These are phyloP conservation scores for Clarireedia hainanense DNA, from an alignment of 2,329 filamentous ascomycete genomes.

Conservation along the genomic window DNA sequence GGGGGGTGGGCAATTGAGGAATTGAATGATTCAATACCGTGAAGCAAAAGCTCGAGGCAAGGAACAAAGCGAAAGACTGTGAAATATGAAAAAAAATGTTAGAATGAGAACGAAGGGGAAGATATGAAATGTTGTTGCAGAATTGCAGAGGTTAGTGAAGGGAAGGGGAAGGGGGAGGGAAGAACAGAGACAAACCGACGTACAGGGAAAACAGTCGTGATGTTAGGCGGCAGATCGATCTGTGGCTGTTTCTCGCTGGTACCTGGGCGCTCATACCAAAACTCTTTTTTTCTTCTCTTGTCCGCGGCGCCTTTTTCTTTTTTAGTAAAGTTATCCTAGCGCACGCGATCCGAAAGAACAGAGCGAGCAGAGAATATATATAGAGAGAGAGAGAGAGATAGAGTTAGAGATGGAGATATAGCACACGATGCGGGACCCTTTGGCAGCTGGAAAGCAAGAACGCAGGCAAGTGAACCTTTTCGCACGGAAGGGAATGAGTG, in stretches of 20 bases:
- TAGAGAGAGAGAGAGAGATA: not conserved
- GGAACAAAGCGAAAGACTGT: slow-evolving; percentile 20
- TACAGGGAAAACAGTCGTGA: not conserved
- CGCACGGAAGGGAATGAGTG: not conserved
- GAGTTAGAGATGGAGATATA: not conserved
- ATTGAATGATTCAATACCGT: slow-evolving; percentile 7
- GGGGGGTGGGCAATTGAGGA: slow-evolving; percentile 12
- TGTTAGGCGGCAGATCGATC: slow-evolving; percentile 6
- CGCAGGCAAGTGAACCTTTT: not conserved
- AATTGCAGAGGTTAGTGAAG: not conserved
- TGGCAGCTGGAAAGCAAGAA: too few species aligned
- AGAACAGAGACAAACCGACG: not conserved
- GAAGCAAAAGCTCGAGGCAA: slow-evolving; percentile 12
- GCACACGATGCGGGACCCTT: slow-evolving; percentile 1
- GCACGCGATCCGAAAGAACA: not conserved
- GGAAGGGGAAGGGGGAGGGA: slow-evolving; percentile 1
- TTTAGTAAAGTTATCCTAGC: not conserved
- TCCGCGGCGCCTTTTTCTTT: not conserved
- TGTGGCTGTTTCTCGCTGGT: slow-evolving; percentile 6
- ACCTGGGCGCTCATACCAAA: slow-evolving; percentile 2
- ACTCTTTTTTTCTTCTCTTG: not conserved
- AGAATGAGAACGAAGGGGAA: slow-evolving; percentile 4
- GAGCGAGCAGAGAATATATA: slow-evolving; percentile 4
- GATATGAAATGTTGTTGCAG: slow-evolving; percentile 5
- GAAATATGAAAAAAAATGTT: not conserved